Conservation (phyloP, 2,329 filamentous ascomycete species). For the Hypoxylon sp. region DNA sequence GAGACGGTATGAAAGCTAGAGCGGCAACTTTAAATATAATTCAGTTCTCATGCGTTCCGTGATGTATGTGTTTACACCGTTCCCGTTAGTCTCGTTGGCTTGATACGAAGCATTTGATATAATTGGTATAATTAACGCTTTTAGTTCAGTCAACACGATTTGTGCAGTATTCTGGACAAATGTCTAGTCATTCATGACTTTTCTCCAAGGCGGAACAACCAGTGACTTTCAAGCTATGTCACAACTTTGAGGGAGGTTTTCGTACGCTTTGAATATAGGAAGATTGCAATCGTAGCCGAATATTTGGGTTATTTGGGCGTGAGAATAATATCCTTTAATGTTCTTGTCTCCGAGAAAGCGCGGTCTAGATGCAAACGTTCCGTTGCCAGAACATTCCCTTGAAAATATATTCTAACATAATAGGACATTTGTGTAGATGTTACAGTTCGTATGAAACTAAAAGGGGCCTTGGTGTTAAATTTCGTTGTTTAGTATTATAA, state of each 20-base stretch:
- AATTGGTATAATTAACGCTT: constrained; percentile 20
- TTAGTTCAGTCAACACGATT: constrained; percentile 12
- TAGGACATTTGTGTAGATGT: no score
- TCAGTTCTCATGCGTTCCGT: no score
- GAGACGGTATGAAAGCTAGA: not conserved
- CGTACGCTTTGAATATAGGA: constrained; percentile 1
- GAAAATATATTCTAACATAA: not conserved
- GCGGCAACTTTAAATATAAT: not conserved
- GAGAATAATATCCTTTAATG: not conserved
- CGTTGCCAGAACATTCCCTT: not conserved
- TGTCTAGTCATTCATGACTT: not conserved
- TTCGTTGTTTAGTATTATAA: not conserved
- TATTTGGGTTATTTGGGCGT: not conserved
- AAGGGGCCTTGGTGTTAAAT: not conserved
- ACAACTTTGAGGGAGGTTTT: constrained; percentile 7
- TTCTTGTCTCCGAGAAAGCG: not conserved
- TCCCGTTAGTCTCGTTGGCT: constrained; percentile 7
- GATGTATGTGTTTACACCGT: not conserved
- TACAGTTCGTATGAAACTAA: not conserved
- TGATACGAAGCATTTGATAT: constrained; percentile 3
- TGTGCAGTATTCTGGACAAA: not conserved
- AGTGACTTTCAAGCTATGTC: constrained; percentile 11
- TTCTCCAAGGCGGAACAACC: constrained; percentile 19
- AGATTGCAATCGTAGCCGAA: not conserved
- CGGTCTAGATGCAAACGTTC: not conserved